Conservation (phyloP, 108 stramenopile genomes). For the Hondaea fermentalgiana region DNA sequence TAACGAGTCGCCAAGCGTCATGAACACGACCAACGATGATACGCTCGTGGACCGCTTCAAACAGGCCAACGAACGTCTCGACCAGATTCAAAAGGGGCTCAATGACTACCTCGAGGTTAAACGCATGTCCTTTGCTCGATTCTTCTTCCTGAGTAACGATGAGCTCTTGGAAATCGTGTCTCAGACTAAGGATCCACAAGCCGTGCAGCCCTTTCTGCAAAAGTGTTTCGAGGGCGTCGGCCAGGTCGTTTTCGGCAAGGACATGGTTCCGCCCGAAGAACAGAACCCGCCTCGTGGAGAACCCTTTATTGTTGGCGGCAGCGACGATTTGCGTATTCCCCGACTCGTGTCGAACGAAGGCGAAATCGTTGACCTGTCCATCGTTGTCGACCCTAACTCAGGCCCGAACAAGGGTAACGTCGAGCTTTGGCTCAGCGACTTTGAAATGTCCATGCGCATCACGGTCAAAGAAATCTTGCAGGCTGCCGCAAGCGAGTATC, state of each 20-base stretch:
- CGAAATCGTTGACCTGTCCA: constrained; percentile 40
- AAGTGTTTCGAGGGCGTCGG: constrained; percentile 59
- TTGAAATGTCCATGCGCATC: constrained; percentile 53
- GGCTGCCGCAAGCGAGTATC: constrained; percentile 43
- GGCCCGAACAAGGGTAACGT: constrained; percentile 57
- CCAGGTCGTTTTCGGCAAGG: constrained; percentile 46
- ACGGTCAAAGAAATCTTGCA: constrained; percentile 45
- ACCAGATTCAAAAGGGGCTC: constrained; percentile 56
- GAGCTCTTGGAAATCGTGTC: constrained; percentile 60
- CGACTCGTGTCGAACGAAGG: constrained; percentile 55
- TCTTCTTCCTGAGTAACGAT: constrained; percentile 63
- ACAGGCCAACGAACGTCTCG: constrained; percentile 54
- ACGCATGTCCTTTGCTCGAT: constrained; percentile 56
- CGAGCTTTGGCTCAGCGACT: constrained; percentile 53
- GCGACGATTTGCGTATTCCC: constrained; percentile 49
- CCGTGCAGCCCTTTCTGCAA: constrained; percentile 56
- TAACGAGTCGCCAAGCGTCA: constrained; percentile 47
- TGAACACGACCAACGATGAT: constrained; percentile 46
- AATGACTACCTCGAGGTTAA: constrained; percentile 63
- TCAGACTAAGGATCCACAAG: constrained; percentile 58
- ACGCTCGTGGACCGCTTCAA: constrained; percentile 47
- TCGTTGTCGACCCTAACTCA: constrained; percentile 54
- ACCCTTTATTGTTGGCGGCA: background rate
- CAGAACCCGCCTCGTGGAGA: background rate
- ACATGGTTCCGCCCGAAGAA: background rate